These are phyloP conservation scores for Apiospora sp. DNA, from an alignment of 2,329 filamentous ascomycete genomes.

Conservation along the genomic window DNA sequence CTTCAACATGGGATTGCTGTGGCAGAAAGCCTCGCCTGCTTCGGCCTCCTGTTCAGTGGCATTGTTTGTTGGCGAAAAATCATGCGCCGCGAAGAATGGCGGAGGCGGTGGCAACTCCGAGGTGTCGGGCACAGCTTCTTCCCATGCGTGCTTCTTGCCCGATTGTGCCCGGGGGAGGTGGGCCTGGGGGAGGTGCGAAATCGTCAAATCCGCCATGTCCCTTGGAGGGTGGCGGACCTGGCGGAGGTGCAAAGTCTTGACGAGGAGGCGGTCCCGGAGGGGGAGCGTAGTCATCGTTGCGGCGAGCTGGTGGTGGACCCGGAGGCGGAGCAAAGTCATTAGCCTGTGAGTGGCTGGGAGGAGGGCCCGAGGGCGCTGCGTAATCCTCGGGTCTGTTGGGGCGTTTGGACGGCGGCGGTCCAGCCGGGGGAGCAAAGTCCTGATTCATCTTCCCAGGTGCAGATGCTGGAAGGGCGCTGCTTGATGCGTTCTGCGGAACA, in stretches of 20 bases:
- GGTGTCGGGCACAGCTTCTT: slow-evolving; percentile 74
- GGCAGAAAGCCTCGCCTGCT: slow-evolving; percentile 72
- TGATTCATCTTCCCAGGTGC: slow-evolving; percentile 28
- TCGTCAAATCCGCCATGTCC: slow-evolving; percentile 31
- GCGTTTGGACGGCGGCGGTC: slow-evolving; percentile 36
- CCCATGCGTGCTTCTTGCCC: slow-evolving; percentile 69
- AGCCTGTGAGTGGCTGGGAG: slow-evolving; percentile 33
- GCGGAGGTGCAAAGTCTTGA: slow-evolving; percentile 16
- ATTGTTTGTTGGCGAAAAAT: slow-evolving; percentile 73
- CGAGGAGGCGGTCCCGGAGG: slow-evolving; percentile 41
- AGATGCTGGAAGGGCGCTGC: slow-evolving; percentile 34
- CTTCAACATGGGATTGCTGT: slow-evolving; percentile 53
- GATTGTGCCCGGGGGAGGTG: slow-evolving; percentile 36
- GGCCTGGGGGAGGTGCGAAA: slow-evolving; percentile 48
- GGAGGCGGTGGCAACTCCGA: slow-evolving; percentile 77
- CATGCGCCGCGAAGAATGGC: slow-evolving; percentile 68
- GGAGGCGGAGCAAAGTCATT: slow-evolving; percentile 40
- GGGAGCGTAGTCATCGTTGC: slow-evolving; percentile 40
- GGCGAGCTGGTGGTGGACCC: slow-evolving; percentile 43
- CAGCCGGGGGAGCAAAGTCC: slow-evolving; percentile 34
- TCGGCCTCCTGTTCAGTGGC: slow-evolving; percentile 70
- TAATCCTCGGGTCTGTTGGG: slow-evolving; percentile 28
- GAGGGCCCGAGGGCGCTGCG: slow-evolving; percentile 39
- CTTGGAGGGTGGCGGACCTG: slow-evolving; percentile 39
- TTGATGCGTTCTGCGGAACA: slow-evolving; percentile 36